Evolutionary conservation across 2,329 filamentous ascomycete species (phyloP).

Genomic region (Aspergillus hortae): DNA sequence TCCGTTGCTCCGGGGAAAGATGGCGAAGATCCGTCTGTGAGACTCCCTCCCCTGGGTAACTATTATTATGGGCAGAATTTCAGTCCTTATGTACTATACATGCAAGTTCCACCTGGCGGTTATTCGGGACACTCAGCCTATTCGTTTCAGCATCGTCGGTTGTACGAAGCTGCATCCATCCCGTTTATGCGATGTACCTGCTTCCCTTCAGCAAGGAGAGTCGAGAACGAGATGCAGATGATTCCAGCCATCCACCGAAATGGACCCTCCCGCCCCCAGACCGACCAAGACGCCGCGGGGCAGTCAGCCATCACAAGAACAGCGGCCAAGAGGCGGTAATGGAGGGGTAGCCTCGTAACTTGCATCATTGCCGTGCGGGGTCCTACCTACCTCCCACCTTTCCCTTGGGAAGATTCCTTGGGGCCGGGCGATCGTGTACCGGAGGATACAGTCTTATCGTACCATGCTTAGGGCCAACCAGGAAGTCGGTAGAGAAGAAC

Average conservation of each 20-base stretch:
- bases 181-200: no score
- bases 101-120: no score
- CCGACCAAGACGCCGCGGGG: background rate
- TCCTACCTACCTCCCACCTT: background rate
- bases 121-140: no score
- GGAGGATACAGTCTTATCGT: background rate
- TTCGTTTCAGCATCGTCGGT: no score
- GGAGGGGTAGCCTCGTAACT: conserved; percentile 10
- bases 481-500: no score
- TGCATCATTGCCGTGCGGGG: conserved; percentile 9
- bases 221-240: background rate
- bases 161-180: no score
- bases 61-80: no score
- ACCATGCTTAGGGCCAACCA: background rate
- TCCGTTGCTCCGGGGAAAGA: conserved; percentile 35
- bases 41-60: no score
- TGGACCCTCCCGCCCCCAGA: background rate
- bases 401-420: background rate
- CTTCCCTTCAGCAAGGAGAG: no score
- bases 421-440: background rate
- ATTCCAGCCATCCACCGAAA: background rate
- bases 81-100: no score
- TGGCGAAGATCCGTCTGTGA: conserved; percentile 4
- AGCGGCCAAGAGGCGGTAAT: conserved; percentile 8
- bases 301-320: conserved; percentile 11